Base-by-base conservation (phyloP, 1,139 yeast genomes). In the Candida neerlandica region DNA sequence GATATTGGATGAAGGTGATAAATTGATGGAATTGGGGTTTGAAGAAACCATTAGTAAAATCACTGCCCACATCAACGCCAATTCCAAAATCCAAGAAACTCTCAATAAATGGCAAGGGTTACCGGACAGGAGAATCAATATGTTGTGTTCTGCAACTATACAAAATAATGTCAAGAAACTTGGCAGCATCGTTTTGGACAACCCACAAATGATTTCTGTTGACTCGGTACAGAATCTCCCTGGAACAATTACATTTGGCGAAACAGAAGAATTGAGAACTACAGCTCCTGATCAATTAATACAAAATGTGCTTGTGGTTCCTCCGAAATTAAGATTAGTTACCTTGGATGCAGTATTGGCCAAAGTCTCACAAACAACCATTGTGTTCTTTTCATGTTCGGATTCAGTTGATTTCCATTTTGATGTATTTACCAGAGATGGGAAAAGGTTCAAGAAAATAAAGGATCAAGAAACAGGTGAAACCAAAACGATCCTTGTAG, bases 391-490 rank as follows among this genome's bases (percentile, higher is more conserved):
- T 57, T 88, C 97, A 7, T 94, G 99, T 70, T 85, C 98, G 0
- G 98, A 94, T 63, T 88, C 97, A 12, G 98, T 95, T 19, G 91
- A 94, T 58, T 94, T 88, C 71, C 97, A 94, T 68, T 90, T 84
- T 65, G 81, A 82, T 45, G 86, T 84, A 0, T 84, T 92, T 58
- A 78, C 95, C 2, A 67, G 84, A 51, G 72, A 72, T 11, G 87
- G 87, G 70, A 71, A 48, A 66, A 70, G 34, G 69, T 35, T 72
- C 21, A 68, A 58, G 58, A 71, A 58, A 66, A 66, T 50, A 45
- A 65, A 61, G 50, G 62, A 65, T 44, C 60, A 60, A 44, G 72
- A 69, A 38, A 51, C 62, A 12, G 66, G 62, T 1, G 60, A 61
- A 53, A 45, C 57, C 6, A 66, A 59, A 41, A 53, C 56, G 14